Evolutionary conservation across 176 grass and related monocot species (phyloP).

Genomic region (Hyparrhenia diplandra): DNA sequence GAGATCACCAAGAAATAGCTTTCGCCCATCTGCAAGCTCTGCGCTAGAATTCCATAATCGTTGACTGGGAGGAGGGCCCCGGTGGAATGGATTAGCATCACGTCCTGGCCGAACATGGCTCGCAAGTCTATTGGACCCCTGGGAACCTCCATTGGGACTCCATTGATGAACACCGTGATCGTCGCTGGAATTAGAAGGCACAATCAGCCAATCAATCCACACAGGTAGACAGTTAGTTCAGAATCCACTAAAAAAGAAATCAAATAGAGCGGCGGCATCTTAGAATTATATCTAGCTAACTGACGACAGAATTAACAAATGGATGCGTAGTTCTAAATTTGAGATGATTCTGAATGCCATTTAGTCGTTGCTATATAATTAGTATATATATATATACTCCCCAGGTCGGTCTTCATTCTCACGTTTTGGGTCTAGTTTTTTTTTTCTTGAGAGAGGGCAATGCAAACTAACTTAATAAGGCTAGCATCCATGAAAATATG

Average conservation of each 20-base stretch:
- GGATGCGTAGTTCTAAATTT: neutral
- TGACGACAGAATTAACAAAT: conserved; percentile 22
- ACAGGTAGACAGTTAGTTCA: conserved; percentile 8
- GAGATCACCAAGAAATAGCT: conserved; percentile 89
- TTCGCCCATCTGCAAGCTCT: conserved; percentile 90
- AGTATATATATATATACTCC: neutral
- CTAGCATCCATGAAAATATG: neutral
- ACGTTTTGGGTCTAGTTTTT: neutral
- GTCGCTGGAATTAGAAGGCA: conserved; percentile 62
- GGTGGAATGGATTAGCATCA: conserved; percentile 70
- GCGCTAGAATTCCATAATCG: conserved; percentile 72
- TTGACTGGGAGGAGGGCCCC: conserved; percentile 81
- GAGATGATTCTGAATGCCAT: neutral
- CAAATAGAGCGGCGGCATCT: neutral
- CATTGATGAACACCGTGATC: conserved; percentile 98
- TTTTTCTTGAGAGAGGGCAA: neutral
- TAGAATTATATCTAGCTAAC: neutral
- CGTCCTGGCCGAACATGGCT: conserved; percentile 82
- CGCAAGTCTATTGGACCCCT: conserved; percentile 76
- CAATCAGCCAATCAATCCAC: conserved; percentile 29
- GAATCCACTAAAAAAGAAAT: neutral
- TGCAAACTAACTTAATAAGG: neutral
- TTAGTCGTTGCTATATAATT: neutral
- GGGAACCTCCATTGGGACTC: conserved; percentile 71
- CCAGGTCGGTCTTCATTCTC: neutral